A percentile compares a stretch with the other conserved stretches of the same genome.
These are phyloP conservation scores for Serendipita indica DNA, from an alignment of 768 basidiomycete genomes.

Conservation along the genomic window DNA sequence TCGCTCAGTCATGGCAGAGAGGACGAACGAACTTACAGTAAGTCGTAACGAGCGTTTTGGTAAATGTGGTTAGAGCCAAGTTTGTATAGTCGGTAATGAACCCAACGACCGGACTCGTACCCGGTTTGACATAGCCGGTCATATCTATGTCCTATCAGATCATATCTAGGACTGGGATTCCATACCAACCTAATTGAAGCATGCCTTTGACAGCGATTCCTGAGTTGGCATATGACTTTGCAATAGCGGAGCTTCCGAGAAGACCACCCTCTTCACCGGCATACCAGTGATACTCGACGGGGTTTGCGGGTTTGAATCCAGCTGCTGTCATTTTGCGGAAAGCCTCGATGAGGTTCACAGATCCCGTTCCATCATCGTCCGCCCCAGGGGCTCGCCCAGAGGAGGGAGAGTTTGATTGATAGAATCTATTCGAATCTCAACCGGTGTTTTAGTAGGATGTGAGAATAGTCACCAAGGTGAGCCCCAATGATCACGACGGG, in stretches of 20 bases:
- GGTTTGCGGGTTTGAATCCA: conserved; percentile 48
- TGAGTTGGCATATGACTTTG: conserved; percentile 31
- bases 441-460: background rate
- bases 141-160: conserved; percentile 13
- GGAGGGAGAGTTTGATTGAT: background rate
- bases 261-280: conserved; percentile 74
- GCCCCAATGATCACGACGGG: conserved; percentile 15
- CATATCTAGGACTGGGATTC: background rate
- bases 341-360: conserved; percentile 64
- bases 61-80: conserved; percentile 14
- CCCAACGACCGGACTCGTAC: conserved; percentile 26
- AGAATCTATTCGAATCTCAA: background rate
- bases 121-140: conserved; percentile 31
- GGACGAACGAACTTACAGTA: background rate
- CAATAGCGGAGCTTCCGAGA: conserved; percentile 59
- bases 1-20: background rate
- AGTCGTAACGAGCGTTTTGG: background rate
- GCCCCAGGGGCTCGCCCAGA: conserved; percentile 30
- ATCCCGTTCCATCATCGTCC: conserved; percentile 51
- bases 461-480: conserved; percentile 12
- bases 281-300: conserved; percentile 75
- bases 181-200: conserved; percentile 31
- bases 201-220: conserved; percentile 35
- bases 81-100: conserved; percentile 27
- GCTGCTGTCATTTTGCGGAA: conserved; percentile 56